Evolutionary conservation across 805 yeast species (phyloP), one percentile per base, ranked within the genome.

Genomic region (Ogataea glucozyma): DNA sequence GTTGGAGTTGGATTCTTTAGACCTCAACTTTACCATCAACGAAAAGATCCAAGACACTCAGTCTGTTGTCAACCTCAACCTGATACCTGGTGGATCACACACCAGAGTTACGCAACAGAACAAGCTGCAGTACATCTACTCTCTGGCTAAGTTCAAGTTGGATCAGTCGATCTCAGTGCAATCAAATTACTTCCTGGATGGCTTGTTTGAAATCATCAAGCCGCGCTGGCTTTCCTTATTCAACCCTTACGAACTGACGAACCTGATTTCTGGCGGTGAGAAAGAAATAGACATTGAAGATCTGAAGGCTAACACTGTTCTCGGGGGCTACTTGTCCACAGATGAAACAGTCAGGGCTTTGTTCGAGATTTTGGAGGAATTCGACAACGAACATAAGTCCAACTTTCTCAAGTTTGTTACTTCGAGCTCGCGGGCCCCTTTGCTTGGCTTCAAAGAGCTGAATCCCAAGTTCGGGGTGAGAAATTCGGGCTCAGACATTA

Each of bases 401-500:
- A 75, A 77, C 38, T 75, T 93, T 43, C 65, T 93, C 20, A 87
- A 87, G 59, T 93, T 91, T 67, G 97, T 88, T 20, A 93, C 98
- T 0, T 85, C 97, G 0, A 95, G 88, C 1, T 83, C 96, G 1
- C 75, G 90, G 46, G 96, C 96, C 0, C 99, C 99, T 1, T 69
- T 93, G 30, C 71, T 88, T 19, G 99, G 99, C 0, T 91, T 93
- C 59, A 71, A 75, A 11, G 78, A 82, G 3, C 69, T 88, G 35
- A 68, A 66, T 22, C 99, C 99, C 0, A 71, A 70, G 41, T 88
- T 93, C 63, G 96, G 96, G 1, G 83, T 93, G 35, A 62, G 87
- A 27, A 81, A 81, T 50, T 73, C 83, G 0, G 93, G 91, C 0
- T 42, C 59, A 8, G 77, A 76, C 20, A 17, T 20, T 2, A 71